Evolutionary conservation across 352 stramenopile genomes (phyloP).

Genomic region (Pilasporangium apinafurcum): DNA sequence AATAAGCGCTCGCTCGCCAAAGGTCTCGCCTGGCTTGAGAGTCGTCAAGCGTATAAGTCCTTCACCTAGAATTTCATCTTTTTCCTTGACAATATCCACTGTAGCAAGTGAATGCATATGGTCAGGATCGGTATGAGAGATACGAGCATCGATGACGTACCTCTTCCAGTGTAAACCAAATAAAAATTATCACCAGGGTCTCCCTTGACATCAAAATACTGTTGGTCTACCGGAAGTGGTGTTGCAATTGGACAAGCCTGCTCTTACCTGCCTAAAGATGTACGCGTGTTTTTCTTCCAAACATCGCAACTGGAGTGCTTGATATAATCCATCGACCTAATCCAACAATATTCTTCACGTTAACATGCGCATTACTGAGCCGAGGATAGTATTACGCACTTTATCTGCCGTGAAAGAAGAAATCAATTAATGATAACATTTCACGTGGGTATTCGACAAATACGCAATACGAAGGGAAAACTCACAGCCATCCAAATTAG

Average conservation of each 20-base stretch:
- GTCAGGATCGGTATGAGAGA: conserved; percentile 1
- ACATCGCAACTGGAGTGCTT: conserved; percentile 48
- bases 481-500: conserved; percentile 71
- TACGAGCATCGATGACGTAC: conserved; percentile 13
- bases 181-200: conserved; percentile 77
- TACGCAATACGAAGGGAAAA: too few species aligned
- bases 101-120: background rate
- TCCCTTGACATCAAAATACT: too few species aligned
- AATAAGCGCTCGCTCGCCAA: conserved; percentile 67
- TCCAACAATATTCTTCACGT: background rate
- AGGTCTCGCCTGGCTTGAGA: conserved; percentile 56
- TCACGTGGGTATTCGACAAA: background rate
- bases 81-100: conserved; percentile 55
- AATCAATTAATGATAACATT: background rate
- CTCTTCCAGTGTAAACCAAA: conserved; percentile 67
- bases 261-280: conserved; percentile 56
- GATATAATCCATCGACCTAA: conserved; percentile 70
- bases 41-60: conserved; percentile 27
- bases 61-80: conserved; percentile 8
- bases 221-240: too few species aligned
- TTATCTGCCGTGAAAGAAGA: conserved; percentile 16
- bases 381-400: too few species aligned
- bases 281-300: conserved; percentile 37
- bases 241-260: background rate
- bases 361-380: too few species aligned